Evolutionary conservation across 306 rosid genomes (phyloP), one percentile per base, ranked within the genome.

Genomic region (Ziziphus jujuba): DNA sequence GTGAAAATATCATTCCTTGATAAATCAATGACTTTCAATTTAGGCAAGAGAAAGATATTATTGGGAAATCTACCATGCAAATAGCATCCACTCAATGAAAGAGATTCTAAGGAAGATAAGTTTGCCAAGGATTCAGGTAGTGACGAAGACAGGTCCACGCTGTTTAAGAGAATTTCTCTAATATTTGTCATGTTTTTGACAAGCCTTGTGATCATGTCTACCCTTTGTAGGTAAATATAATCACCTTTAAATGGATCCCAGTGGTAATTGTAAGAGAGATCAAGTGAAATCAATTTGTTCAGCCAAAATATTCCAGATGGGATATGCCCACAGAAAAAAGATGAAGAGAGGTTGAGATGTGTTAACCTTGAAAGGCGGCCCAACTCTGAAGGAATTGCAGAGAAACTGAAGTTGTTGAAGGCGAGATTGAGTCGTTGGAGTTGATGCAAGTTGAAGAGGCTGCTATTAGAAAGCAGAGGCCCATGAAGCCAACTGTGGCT

Each of bases 231-330:
- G 8, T 35, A n/a, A n/a, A 9, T 35, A 35, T 6, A 35, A 35
- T 6, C 8, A 6, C 8, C 0, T 35, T 6, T 3, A 35, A 1
- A 35, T 1, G 8, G 3, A 1, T 35, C 8, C 8, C 3, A 3
- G 5, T 0, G 8, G 8, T 1, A 35, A 35, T 58, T 7, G 1
- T 15, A 6, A 14, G 63, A 58, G 11, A 58, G 44, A 31, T 33
- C 63, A 31, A 58, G 21, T 15, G 63, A 58, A 14, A 28, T 19
- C 63, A 58, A 58, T 12, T 58, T 58, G 63, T 21, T 33, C 22
- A 33, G 12, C 14, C 20, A 16, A 14, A 7, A 2, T 48, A n/a
- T n/a, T n/a, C n/a, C n/a, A n/a, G n/a, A n/a, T n/a, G n/a, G n/a
- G n/a, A n/a, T n/a, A n/a, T n/a, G n/a, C n/a, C n/a, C n/a, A n/a